phyloP scores from a whole-genome alignment of 768 basidiomycete species.

The Suillus subalutaceus region DNA sequence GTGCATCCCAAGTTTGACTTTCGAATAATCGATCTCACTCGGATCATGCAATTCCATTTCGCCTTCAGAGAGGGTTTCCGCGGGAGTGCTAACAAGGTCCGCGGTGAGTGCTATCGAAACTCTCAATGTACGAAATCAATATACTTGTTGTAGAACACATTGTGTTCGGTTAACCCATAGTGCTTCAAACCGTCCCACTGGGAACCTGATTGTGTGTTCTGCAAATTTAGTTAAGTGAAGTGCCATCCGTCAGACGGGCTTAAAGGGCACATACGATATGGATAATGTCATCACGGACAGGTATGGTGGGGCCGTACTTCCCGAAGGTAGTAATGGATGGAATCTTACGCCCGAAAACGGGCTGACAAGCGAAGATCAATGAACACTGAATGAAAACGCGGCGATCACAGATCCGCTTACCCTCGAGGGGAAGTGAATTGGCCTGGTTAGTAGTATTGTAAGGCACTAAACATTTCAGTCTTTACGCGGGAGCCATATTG shows the following conservation, averaged over 20 bases:
- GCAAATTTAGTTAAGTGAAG: constrained; percentile 7
- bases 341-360: constrained; percentile 54
- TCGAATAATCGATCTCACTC: constrained; percentile 45
- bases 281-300: constrained; percentile 49
- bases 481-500: neutral
- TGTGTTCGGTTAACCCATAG: constrained; percentile 53
- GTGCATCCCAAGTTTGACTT: constrained; percentile 64
- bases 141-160: constrained; percentile 67
- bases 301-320: constrained; percentile 20
- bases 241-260: neutral
- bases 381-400: neutral
- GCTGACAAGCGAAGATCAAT: constrained; percentile 39
- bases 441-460: constrained; percentile 42
- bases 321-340: constrained; percentile 52
- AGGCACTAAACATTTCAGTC: neutral
- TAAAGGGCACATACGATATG: constrained; percentile 47
- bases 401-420: constrained; percentile 31
- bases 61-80: constrained; percentile 46
- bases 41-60: constrained; percentile 52
- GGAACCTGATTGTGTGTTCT: constrained; percentile 74
- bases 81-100: constrained; percentile 41
- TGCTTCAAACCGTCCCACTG: constrained; percentile 74
- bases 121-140: constrained; percentile 5
- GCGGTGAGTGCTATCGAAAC: neutral
- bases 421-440: constrained; percentile 67